Evolutionary conservation across 2,329 filamentous ascomycete species (phyloP).

Genomic region (Dactylellina haptotyla): DNA sequence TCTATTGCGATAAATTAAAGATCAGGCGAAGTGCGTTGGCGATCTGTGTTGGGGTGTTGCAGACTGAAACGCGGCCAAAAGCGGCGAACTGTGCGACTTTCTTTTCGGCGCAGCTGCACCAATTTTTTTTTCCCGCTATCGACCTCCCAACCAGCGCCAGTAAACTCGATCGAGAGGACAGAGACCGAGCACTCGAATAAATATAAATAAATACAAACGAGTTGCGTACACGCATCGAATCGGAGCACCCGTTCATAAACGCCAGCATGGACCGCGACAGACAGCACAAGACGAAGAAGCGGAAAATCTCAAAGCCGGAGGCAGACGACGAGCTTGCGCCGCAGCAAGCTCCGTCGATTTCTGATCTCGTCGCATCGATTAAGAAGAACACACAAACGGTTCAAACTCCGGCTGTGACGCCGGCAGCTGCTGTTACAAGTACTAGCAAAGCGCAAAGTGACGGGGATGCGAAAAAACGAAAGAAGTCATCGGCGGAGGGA

Average conservation of each 20-base stretch:
- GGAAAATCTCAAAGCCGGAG: constrained; percentile 38
- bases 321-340: constrained; percentile 37
- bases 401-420: constrained; percentile 21
- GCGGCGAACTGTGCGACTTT: constrained; percentile 6
- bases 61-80: not conserved
- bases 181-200: not conserved
- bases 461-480: constrained; percentile 53
- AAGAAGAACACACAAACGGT: constrained; percentile 51
- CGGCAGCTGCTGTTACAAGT: not conserved
- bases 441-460: not conserved
- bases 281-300: constrained; percentile 49
- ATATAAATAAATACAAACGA: not conserved
- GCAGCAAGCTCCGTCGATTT: constrained; percentile 25
- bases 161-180: not conserved
- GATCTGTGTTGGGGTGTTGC: constrained; percentile 5
- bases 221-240: not conserved
- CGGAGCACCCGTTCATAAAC: not conserved
- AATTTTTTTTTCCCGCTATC: constrained; percentile 23
- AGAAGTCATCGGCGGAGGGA: constrained; percentile 38
- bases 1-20: no score
- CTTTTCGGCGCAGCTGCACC: not conserved
- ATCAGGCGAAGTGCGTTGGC: no score
- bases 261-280: constrained; percentile 45
- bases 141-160: not conserved
- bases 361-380: constrained; percentile 50